phyloP scores from a whole-genome alignment of 345 rosid species.

The Theobroma cacao region DNA sequence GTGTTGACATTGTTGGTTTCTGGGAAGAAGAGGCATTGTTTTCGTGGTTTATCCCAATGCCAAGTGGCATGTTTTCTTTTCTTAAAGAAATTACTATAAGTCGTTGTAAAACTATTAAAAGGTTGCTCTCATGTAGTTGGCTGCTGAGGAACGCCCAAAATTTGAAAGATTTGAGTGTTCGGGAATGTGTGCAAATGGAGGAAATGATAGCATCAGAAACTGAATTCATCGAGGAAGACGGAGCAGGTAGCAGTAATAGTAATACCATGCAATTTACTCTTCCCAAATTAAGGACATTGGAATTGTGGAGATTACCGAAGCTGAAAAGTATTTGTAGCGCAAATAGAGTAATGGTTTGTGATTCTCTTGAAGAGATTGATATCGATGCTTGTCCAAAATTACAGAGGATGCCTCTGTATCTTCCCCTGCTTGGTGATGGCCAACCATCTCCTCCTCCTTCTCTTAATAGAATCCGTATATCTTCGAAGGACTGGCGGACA shows the following conservation, averaged over 20 bases:
- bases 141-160: too few species aligned
- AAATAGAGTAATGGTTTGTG: not conserved
- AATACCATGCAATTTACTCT: not conserved
- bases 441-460: conserved; percentile 12
- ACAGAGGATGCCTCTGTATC: conserved; percentile 7
- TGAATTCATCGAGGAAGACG: too few species aligned
- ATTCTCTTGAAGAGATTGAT: conserved; percentile 5
- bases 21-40: too few species aligned
- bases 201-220: too few species aligned
- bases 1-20: not conserved
- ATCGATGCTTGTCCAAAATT: conserved; percentile 5
- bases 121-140: too few species aligned
- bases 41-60: too few species aligned
- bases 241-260: too few species aligned
- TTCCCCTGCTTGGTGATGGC: conserved; percentile 3
- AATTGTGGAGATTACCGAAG: not conserved
- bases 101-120: too few species aligned
- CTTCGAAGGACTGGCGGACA: conserved; percentile 11
- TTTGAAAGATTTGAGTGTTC: too few species aligned
- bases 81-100: too few species aligned
- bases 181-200: too few species aligned
- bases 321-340: conserved; percentile 17
- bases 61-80: too few species aligned
- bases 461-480: not conserved
- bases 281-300: not conserved